A percentile compares a stretch with the other conserved stretches of the same genome.
Evolutionary conservation across 2,329 filamentous ascomycete genomes (phyloP).

Genomic region (Phoma sp.): DNA sequence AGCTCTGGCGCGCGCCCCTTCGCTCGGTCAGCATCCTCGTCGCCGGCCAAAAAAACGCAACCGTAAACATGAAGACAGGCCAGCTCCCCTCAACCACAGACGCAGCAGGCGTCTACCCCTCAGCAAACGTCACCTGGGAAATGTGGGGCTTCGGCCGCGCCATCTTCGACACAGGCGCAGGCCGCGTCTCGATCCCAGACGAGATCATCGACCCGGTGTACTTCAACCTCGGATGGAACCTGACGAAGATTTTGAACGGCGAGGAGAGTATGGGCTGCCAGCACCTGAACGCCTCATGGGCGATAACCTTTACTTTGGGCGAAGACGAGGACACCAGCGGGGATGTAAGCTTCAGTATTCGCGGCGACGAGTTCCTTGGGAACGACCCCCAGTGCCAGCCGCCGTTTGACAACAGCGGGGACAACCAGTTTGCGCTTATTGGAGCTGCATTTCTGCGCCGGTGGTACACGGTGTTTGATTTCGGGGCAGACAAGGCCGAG

Average conservation of each 20-base stretch:
- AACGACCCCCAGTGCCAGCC: slow-evolving; percentile 22
- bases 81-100: slow-evolving; percentile 6
- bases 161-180: slow-evolving; percentile 29
- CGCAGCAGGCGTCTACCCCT: slow-evolving; percentile 5
- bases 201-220: slow-evolving; percentile 21
- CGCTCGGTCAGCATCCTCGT: slow-evolving; percentile 20
- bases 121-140: slow-evolving; percentile 14
- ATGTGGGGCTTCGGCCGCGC: slow-evolving; percentile 6
- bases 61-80: slow-evolving; percentile 10
- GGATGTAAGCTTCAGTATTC: slow-evolving; percentile 21
- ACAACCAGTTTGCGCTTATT: slow-evolving; percentile 14
- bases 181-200: slow-evolving; percentile 19
- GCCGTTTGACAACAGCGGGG: slow-evolving; percentile 19
- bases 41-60: slow-evolving; percentile 11
- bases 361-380: slow-evolving; percentile 20
- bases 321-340: slow-evolving; percentile 12
- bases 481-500: slow-evolving; percentile 20
- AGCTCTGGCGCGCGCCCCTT: slow-evolving; percentile 26
- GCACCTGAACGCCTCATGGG: slow-evolving; percentile 28
- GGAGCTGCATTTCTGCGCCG: slow-evolving; percentile 20
- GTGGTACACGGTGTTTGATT: slow-evolving; percentile 23
- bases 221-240: slow-evolving; percentile 28
- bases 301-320: slow-evolving; percentile 22
- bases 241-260: slow-evolving; percentile 15
- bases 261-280: slow-evolving; percentile 23